Evolutionary conservation across 768 basidiomycete species (phyloP).

Genomic region (Suillus weaverae): DNA sequence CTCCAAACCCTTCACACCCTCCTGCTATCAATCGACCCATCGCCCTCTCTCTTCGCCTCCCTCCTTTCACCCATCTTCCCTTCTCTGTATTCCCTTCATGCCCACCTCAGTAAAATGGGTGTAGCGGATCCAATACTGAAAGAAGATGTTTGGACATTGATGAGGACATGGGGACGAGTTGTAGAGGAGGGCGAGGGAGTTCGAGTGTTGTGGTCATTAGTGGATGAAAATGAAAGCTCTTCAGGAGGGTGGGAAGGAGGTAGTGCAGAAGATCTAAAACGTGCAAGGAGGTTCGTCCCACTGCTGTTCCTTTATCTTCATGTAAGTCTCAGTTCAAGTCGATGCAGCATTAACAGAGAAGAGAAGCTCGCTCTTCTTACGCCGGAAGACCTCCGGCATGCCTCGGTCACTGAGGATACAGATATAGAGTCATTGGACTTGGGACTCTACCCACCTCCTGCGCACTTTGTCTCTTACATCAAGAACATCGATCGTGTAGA

Average conservation of each 20-base stretch:
- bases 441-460: constrained; percentile 70
- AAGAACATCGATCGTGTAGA: constrained; percentile 67
- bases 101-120: constrained; percentile 52
- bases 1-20: constrained; percentile 56
- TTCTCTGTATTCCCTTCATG: constrained; percentile 62
- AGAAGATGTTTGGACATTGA: constrained; percentile 57
- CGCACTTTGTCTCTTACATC: constrained; percentile 64
- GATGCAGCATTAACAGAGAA: constrained; percentile 13
- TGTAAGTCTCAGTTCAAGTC: background rate
- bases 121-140: constrained; percentile 65
- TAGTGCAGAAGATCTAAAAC: constrained; percentile 51
- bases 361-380: constrained; percentile 47
- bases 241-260: constrained; percentile 49
- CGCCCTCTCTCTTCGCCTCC: constrained; percentile 60
- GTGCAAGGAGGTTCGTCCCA: constrained; percentile 43
- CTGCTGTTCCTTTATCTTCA: background rate
- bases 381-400: constrained; percentile 46
- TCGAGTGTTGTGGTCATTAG: constrained; percentile 58
- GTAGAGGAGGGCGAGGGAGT: constrained; percentile 52
- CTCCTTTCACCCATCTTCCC: constrained; percentile 70
- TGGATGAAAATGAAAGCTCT: constrained; percentile 22
- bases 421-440: constrained; percentile 53
- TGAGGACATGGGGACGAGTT: constrained; percentile 77
- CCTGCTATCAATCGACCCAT: constrained; percentile 76
- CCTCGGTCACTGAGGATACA: constrained; percentile 42